Base-by-base conservation (phyloP, 2,329 filamentous ascomycete species). In the Trichoderma brevicompactum region DNA sequence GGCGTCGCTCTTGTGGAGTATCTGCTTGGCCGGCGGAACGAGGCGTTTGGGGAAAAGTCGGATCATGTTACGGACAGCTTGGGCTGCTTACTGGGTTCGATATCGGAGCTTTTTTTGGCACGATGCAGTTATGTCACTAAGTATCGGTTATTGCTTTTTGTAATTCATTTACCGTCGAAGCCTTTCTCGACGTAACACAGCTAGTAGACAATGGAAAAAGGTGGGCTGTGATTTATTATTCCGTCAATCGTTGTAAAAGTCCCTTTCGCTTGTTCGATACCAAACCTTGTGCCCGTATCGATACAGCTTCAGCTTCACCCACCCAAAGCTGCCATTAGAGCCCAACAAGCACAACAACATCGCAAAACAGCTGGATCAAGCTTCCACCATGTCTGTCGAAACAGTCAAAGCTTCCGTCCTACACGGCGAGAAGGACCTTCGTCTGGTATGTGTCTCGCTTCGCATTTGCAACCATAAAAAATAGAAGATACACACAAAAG, bases 371-470 rank as follows among this genome's bases (percentile, higher is more conserved):
- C 19, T 17, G 54, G 54, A 38, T 52, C 15, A 17, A n/a, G 3
- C 32, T 38, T 10, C 10, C 48, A 55, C 7, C 36, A 66, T 66
- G 65, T 66, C 61, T 46, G 54, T 48, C 32, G 41, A 59, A 38
- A 60, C 36, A 40, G 79, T 84, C 34, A 79, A 78, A 69, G 83
- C 84, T 17, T 86, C 84, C 17, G 83, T 87, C 64, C 79, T 86
- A n/a, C 79, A 85, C 68, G 84, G 80, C 15, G 79, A 79, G 54
- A 79, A 78, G 68, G 82, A 85, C 48, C 78, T 86, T 58, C 79
- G 80, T 46, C 71, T 85, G 5, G 83, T 85, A 75, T 74, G 79
- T 68, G 23, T 23, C 54, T 8, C 3, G 12, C 10, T 19, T 34
- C n/a, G 36, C 32, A 32, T 7, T 1, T 5, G n/a, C 28, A 8